Evolutionary conservation across 176 grass and related monocot species (phyloP).

Genomic region (Panicum miliaceum): DNA sequence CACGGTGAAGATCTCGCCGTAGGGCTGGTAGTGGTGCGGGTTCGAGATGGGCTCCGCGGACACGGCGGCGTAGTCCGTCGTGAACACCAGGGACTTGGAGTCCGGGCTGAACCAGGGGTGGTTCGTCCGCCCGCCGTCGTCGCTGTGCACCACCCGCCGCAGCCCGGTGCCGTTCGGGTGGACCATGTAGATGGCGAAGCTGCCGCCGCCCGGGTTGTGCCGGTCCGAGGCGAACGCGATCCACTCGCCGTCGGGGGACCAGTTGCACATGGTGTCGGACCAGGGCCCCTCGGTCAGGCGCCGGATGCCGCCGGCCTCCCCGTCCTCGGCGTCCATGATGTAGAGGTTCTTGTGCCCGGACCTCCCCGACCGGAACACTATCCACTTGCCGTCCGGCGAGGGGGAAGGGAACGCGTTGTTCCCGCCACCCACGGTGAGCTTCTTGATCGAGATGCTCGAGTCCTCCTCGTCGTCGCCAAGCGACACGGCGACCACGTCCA

Average conservation of each 20-base stretch:
- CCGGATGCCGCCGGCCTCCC: slow-evolving; percentile 62
- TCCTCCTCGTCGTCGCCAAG: slow-evolving; percentile 37
- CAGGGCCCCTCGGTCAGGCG: slow-evolving; percentile 77
- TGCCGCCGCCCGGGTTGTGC: slow-evolving; percentile 66
- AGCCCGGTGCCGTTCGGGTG: slow-evolving; percentile 84
- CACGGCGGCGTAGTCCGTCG: slow-evolving; percentile 75
- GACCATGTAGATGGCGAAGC: slow-evolving; percentile 83
- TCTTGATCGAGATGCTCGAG: slow-evolving; percentile 50
- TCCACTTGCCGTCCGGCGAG: slow-evolving; percentile 87
- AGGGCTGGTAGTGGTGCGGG: slow-evolving; percentile 90
- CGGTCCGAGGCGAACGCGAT: slow-evolving; percentile 90
- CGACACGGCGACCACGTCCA: slow-evolving; percentile 76
- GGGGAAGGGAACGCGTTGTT: slow-evolving; percentile 94
- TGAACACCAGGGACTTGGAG: slow-evolving; percentile 84
- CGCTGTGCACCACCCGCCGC: slow-evolving; percentile 72
- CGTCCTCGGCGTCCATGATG: slow-evolving; percentile 74
- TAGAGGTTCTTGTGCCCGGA: slow-evolving; percentile 92
- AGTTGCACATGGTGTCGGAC: slow-evolving; percentile 96
- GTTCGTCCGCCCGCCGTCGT: slow-evolving; percentile 70
- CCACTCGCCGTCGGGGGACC: slow-evolving; percentile 93
- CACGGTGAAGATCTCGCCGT: slow-evolving; percentile 83
- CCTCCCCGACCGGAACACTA: slow-evolving; percentile 84
- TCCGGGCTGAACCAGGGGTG: slow-evolving; percentile 86
- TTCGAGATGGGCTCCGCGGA: slow-evolving; percentile 91
- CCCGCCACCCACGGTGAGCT: slow-evolving; percentile 56